Conservation (phyloP, 139 green algal species). For the Picochlorum sp. region DNA sequence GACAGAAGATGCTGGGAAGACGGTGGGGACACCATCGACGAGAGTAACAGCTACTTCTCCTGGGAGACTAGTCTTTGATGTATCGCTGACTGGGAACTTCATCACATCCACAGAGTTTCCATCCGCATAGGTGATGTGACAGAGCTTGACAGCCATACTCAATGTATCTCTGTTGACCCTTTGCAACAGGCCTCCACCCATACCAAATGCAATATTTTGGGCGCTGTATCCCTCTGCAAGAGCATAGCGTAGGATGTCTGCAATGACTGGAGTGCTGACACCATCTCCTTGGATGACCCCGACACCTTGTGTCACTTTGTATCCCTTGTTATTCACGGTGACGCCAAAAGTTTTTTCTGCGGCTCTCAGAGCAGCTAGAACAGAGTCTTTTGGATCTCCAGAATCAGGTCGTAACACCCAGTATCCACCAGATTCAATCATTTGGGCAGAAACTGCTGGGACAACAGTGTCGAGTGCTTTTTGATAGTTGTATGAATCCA, state of each 20-base stretch:
- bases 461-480: slow-evolving; percentile 64
- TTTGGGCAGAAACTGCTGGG: slow-evolving; percentile 52
- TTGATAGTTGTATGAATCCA: slow-evolving; percentile 85
- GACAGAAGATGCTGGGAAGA: slow-evolving; percentile 61
- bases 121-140: slow-evolving; percentile 66
- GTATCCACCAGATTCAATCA: slow-evolving; percentile 61
- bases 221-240: slow-evolving; percentile 61
- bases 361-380: slow-evolving; percentile 49
- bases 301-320: slow-evolving; percentile 56
- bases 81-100: slow-evolving; percentile 67
- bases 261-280: slow-evolving; percentile 55
- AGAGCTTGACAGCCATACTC: slow-evolving; percentile 86
- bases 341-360: slow-evolving; percentile 45
- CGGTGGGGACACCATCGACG: slow-evolving; percentile 63
- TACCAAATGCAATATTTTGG: slow-evolving; percentile 76
- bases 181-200: slow-evolving; percentile 87
- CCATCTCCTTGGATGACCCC: slow-evolving; percentile 85
- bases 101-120: slow-evolving; percentile 63
- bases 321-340: slow-evolving; percentile 65
- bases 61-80: slow-evolving; percentile 63
- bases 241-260: slow-evolving; percentile 51
- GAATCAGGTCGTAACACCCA: slow-evolving; percentile 81
- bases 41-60: slow-evolving; percentile 68
- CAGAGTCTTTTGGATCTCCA: slow-evolving; percentile 72
- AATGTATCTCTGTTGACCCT: slow-evolving; percentile 85